Evolutionary conservation across 306 rosid species (phyloP).

Genomic region (Gastrolobium bilobum): DNA sequence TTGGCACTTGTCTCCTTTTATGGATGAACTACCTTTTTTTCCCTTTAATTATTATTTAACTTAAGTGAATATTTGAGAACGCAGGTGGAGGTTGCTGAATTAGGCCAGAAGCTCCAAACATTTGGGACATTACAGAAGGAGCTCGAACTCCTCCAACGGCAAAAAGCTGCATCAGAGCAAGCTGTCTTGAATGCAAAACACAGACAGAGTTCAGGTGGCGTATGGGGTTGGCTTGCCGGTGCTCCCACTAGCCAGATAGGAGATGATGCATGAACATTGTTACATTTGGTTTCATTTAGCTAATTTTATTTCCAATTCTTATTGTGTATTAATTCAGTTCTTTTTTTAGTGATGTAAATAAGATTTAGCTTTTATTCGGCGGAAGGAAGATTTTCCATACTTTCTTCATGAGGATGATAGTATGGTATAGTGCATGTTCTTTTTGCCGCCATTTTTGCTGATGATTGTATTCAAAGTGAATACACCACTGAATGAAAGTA

Average conservation of each 20-base stretch:
- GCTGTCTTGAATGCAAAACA: constrained; percentile 77
- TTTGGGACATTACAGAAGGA: constrained; percentile 90
- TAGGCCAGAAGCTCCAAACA: constrained; percentile 91
- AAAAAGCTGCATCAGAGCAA: constrained; percentile 89
- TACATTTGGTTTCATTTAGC: constrained; percentile 60
- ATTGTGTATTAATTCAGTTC: constrained; percentile 55
- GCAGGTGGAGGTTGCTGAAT: constrained; percentile 93
- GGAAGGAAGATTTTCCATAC: constrained; percentile 51
- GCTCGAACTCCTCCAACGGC: constrained; percentile 91
- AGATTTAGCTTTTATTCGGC: constrained; percentile 59
- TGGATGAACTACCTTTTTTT: background rate
- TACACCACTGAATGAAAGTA: constrained; percentile 48
- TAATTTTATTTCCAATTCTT: constrained; percentile 49
- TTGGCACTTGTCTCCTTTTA: background rate
- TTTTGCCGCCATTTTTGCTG: constrained; percentile 59
- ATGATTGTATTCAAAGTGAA: constrained; percentile 56
- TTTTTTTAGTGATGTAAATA: constrained; percentile 58
- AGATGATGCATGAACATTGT: constrained; percentile 63
- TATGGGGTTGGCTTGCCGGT: constrained; percentile 99
- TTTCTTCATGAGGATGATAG: constrained; percentile 49
- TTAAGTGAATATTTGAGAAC: constrained; percentile 39
- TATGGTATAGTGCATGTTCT: constrained; percentile 47
- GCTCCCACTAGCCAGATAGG: constrained; percentile 53
- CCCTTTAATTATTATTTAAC: background rate
- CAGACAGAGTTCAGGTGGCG: constrained; percentile 81